Evolutionary conservation across 2,329 filamentous ascomycete genomes (phyloP), one percentile per base, ranked within the genome.

Genomic region (Colletotrichum endophyticum): DNA sequence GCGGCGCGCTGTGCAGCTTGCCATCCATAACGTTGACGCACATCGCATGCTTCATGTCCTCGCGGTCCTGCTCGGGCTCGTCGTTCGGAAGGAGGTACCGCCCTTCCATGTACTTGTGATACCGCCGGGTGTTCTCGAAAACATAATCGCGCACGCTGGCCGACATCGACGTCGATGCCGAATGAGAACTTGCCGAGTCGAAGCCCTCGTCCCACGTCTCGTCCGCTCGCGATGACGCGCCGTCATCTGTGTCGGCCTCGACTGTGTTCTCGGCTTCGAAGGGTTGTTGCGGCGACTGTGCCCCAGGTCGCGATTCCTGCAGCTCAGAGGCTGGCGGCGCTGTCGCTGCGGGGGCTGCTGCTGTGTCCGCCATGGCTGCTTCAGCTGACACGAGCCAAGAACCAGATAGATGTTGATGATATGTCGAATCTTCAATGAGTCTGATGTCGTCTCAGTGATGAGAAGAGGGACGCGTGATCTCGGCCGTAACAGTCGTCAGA

Each of bases 91-190:
- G 64, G n/a, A 77, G 34, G 53, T 87, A 87, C 77, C 85, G 80
- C 5, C 86, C 85, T 8, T 84, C 84, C 70, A 85, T 85, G 68
- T 86, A 86, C 22, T 83, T 84, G 76, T 86, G 85, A 61, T 86
- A 86, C 2, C 85, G 80, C 44, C 86, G 76, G 25, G 84, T 82
- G 5, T 85, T 87, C 79, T 87, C 85, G 68, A 86, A 87, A 19
- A 76, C 70, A 49, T 76, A 73, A 30, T 78, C 68, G 49, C 73
- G 76, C 49, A 76, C 69, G 66, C 73, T 76, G 44, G 22, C 56
- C 5, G 73, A 73, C 9, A 77, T 28, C 25, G 73, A 77, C 22
- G 70, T 76, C 27, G 70, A 76, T 13, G 70, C 70, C n/a, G 73
- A 76, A 49, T 66, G 27, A 15, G 49, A 59, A 25, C 70, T 76